phyloP scores from a whole-genome alignment of 2,329 filamentous ascomycete genomes.

The Geoglossum cookeanum region DNA sequence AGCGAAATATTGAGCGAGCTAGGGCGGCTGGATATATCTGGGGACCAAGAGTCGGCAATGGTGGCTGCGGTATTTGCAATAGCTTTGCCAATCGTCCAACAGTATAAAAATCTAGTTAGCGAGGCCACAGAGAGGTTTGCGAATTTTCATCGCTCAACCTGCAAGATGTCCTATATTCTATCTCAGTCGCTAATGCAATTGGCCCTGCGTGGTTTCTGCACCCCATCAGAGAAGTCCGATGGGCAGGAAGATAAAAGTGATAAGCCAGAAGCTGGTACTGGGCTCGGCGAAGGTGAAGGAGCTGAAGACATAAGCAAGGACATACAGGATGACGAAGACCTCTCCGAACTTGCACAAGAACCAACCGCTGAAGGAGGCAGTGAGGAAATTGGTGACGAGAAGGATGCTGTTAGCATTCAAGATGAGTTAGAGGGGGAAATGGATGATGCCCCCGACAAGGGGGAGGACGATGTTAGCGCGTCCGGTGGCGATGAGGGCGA shows the following conservation, averaged over 20 bases:
- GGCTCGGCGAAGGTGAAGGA: slow-evolving; percentile 84
- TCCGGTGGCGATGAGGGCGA: slow-evolving; percentile 44
- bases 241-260: slow-evolving; percentile 50
- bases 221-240: slow-evolving; percentile 61
- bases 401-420: slow-evolving; percentile 82
- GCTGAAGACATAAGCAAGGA: slow-evolving; percentile 98
- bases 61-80: slow-evolving; percentile 39
- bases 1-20: slow-evolving; percentile 26
- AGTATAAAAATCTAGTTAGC: slow-evolving; percentile 47
- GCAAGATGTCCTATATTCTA: slow-evolving; percentile 57
- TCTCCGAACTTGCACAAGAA: slow-evolving; percentile 80
- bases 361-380: slow-evolving; percentile 37
- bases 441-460: slow-evolving; percentile 34
- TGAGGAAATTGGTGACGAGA: slow-evolving; percentile 55
- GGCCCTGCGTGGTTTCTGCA: slow-evolving; percentile 75
- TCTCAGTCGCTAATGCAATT: slow-evolving; percentile 62
- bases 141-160: slow-evolving; percentile 48
- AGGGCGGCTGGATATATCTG: slow-evolving; percentile 20
- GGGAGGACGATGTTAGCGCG: slow-evolving; percentile 39
- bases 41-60: slow-evolving; percentile 21
- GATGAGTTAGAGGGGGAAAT: slow-evolving; percentile 80
- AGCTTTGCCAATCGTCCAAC: slow-evolving; percentile 50
- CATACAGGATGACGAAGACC: slow-evolving; percentile 78
- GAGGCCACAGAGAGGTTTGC: slow-evolving; percentile 39
- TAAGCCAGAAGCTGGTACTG: slow-evolving; percentile 77